Conservation (phyloP, 2,329 filamentous ascomycete genomes). For the Ophiostoma triangulosporum region DNA sequence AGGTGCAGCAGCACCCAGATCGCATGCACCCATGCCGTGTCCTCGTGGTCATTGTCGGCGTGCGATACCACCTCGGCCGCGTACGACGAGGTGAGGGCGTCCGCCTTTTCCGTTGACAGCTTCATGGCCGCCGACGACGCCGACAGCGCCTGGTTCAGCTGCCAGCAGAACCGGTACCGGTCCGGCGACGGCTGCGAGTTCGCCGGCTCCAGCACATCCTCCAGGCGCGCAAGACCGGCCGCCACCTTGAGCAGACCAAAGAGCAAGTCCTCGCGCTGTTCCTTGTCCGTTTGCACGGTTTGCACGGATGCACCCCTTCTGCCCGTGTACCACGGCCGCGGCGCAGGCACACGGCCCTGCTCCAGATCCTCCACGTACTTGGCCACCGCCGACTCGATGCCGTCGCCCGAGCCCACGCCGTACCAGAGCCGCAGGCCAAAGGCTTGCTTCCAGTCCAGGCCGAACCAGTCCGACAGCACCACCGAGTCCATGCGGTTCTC, state of each 20-base stretch:
- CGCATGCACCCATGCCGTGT: conserved; percentile 55
- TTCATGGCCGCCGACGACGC: conserved; percentile 24
- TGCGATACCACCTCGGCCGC: conserved; percentile 13
- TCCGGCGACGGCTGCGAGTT: conserved; percentile 64
- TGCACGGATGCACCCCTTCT: too few species aligned
- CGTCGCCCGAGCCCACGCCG: conserved; percentile 52
- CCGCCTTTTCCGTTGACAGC: conserved; percentile 55
- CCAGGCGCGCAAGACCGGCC: conserved; percentile 46
- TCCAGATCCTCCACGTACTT: conserved; percentile 62
- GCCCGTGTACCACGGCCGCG: conserved; percentile 60
- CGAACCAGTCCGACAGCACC: conserved; percentile 69
- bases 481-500: conserved; percentile 77
- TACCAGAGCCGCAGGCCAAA: conserved; percentile 92
- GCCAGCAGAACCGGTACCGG: conserved; percentile 69
- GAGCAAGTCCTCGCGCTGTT: conserved; percentile 59
- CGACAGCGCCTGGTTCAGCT: conserved; percentile 58
- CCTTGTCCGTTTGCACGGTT: too few species aligned
- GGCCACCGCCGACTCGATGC: conserved; percentile 57
- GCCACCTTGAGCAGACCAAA: conserved; percentile 82
- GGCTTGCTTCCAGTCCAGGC: conserved; percentile 82
- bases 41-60: conserved; percentile 12
- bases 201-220: conserved; percentile 60
- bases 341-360: conserved; percentile 56
- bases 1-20: conserved; percentile 69
- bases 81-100: conserved; percentile 36